phyloP scores from a whole-genome alignment of 345 rosid genomes.

The Cardiospermum halicacabum region DNA sequence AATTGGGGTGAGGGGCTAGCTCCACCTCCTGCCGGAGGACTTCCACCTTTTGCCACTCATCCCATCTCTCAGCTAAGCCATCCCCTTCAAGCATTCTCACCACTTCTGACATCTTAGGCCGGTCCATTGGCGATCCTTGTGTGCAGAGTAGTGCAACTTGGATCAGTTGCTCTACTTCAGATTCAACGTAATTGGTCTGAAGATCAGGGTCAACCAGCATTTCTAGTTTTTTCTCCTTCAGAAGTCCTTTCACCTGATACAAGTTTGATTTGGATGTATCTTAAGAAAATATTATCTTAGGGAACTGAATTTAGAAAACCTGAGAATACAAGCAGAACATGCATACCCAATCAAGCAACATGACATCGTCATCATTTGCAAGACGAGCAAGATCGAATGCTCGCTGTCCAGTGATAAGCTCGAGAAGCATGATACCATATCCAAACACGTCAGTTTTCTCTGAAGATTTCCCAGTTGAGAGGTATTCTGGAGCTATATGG shows the following conservation, averaged over 20 bases:
- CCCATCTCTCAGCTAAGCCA: conserved; percentile 90
- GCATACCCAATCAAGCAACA: conserved; percentile 96
- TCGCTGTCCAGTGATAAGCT: conserved; percentile 92
- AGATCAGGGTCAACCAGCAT: conserved; percentile 96
- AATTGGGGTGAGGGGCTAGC: conserved; percentile 58
- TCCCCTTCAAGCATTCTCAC: conserved; percentile 97
- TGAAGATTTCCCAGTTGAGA: conserved; percentile 91
- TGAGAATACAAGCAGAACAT: background rate
- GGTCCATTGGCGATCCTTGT: conserved; percentile 83
- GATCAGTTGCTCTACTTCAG: conserved; percentile 85
- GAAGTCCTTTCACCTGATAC: conserved; percentile 82
- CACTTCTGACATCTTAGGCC: conserved; percentile 97
- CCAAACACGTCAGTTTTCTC: conserved; percentile 98
- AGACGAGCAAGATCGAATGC: conserved; percentile 97
- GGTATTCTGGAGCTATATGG: conserved; percentile 95
- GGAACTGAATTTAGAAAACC: background rate
- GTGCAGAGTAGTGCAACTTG: conserved; percentile 96
- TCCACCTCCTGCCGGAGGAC: conserved; percentile 81
- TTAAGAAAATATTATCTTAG: too few relatives aligned
- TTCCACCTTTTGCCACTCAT: conserved; percentile 96
- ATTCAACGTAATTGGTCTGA: conserved; percentile 58
- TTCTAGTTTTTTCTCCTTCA: conserved; percentile 90
- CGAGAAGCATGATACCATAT: conserved; percentile 93
- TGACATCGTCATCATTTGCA: conserved; percentile 94
- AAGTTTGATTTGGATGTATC: background rate